Percentiles rank a stretch among this genome's conserved stretches.
Evolutionary conservation across 2,329 filamentous ascomycete species (phyloP).

Genomic region (Nemania abortiva): DNA sequence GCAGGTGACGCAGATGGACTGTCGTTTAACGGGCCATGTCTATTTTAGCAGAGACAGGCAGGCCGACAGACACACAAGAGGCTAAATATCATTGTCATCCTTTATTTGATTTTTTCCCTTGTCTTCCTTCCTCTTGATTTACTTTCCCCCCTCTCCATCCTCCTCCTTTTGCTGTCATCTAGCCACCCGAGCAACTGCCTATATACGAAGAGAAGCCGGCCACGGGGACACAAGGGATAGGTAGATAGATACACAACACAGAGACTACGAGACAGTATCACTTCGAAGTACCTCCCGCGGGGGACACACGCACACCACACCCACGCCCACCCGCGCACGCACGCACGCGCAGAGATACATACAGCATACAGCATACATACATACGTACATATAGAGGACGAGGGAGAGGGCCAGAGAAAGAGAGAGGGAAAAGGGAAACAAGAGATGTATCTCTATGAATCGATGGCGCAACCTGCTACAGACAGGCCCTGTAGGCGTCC

Average conservation of each 20-base stretch:
- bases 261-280: slow-evolving; percentile 20
- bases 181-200: slow-evolving; percentile 5
- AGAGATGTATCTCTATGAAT: slow-evolving; percentile 25
- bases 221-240: slow-evolving; percentile 36
- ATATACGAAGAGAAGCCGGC: slow-evolving; percentile 8
- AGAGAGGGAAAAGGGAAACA: slow-evolving; percentile 1
- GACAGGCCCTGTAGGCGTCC: slow-evolving; percentile 11
- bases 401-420: neutral
- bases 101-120: neutral
- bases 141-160: neutral
- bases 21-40: neutral
- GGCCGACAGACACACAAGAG: slow-evolving; percentile 5
- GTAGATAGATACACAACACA: slow-evolving; percentile 22
- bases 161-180: neutral
- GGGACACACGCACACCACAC: neutral
- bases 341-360: neutral
- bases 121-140: neutral
- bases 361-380: neutral
- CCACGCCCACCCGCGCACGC: neutral
- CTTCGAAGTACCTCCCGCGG: slow-evolving; percentile 25
- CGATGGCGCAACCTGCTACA: slow-evolving; percentile 29
- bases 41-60: slow-evolving; percentile 2
- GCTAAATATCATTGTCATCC: slow-evolving; percentile 16
- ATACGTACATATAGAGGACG: neutral
- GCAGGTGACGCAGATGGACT: slow-evolving; percentile 30